Conservation (phyloP, 352 stramenopile species). For the Phytophthora brassicae region DNA sequence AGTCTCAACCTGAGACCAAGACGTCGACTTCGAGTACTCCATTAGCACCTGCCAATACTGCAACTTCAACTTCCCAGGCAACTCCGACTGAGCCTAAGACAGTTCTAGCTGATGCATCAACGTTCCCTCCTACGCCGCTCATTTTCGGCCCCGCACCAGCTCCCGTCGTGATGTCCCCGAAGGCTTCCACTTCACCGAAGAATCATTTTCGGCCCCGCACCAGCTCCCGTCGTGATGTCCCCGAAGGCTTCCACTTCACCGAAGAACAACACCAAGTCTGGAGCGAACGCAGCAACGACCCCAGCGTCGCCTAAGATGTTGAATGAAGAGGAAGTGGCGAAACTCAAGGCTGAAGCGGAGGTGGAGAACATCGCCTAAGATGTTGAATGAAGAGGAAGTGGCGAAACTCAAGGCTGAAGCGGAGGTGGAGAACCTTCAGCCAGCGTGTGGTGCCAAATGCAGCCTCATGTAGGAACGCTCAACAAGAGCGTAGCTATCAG, state of each 20-base stretch:
- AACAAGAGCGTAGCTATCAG: neutral
- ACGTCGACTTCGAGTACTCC: constrained; percentile 2
- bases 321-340: constrained; percentile 31
- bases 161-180: constrained; percentile 13
- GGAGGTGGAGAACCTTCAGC: constrained; percentile 40
- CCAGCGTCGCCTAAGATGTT: constrained; percentile 21
- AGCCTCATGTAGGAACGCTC: constrained; percentile 60
- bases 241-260: constrained; percentile 13
- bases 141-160: constrained; percentile 26
- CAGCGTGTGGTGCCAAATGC: constrained; percentile 49
- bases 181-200: constrained; percentile 14
- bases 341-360: constrained; percentile 34
- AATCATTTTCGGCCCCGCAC: constrained; percentile 24
- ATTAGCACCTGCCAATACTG: neutral
- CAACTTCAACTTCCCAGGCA: too few relatives aligned
- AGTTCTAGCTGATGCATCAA: constrained; percentile 27
- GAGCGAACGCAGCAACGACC: constrained; percentile 2
- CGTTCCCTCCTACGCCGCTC: constrained; percentile 20
- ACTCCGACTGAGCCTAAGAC: constrained; percentile 14
- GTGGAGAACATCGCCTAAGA: constrained; percentile 29
- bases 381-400: constrained; percentile 32
- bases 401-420: constrained; percentile 34
- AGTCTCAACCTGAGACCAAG: neutral
- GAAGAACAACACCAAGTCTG: constrained; percentile 12
- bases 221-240: constrained; percentile 12